Percentiles rank a stretch among this genome's conserved stretches.
Conservation (phyloP, 192 early-diverging fungal genomes). For the Podochytrium sp. region DNA sequence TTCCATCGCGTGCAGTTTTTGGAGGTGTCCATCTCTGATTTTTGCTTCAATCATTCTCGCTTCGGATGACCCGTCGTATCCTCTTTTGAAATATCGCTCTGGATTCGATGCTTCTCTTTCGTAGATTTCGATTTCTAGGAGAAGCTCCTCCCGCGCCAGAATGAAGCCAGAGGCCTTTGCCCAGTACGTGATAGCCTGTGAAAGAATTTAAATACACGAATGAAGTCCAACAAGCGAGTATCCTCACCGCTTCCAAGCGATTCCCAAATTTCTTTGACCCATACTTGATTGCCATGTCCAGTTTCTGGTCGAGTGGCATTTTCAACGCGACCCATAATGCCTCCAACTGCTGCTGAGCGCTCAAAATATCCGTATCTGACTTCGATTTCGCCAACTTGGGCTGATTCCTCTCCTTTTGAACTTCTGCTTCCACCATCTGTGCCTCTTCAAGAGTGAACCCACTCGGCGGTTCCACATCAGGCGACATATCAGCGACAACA, state of each 20-base stretch:
- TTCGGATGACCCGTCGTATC: constrained; percentile 48
- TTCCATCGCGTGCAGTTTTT: constrained; percentile 45
- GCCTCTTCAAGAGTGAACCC: not conserved
- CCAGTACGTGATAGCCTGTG: constrained; percentile 55
- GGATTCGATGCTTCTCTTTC: constrained; percentile 55
- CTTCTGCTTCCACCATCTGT: constrained; percentile 3
- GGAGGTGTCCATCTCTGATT: constrained; percentile 50
- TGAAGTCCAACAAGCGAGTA: not conserved
- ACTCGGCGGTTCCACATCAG: not conserved
- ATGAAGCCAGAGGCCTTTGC: constrained; percentile 46
- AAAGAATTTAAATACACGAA: constrained; percentile 5
- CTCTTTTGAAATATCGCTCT: constrained; percentile 47
- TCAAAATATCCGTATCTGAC: constrained; percentile 37
- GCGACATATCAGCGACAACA: not conserved
- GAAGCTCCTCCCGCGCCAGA: constrained; percentile 43
- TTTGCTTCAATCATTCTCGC: constrained; percentile 50
- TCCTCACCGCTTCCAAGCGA: constrained; percentile 46
- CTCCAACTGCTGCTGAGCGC: constrained; percentile 53
- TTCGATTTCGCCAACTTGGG: not conserved
- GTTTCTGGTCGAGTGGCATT: constrained; percentile 59
- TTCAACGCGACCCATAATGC: constrained; percentile 54
- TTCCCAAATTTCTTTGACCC: constrained; percentile 48
- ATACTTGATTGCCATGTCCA: constrained; percentile 68
- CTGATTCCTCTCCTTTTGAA: constrained; percentile 15
- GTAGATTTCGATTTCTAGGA: constrained; percentile 51